Conservation (phyloP, 805 yeast species). For the Wickerhamiella siamensis region DNA sequence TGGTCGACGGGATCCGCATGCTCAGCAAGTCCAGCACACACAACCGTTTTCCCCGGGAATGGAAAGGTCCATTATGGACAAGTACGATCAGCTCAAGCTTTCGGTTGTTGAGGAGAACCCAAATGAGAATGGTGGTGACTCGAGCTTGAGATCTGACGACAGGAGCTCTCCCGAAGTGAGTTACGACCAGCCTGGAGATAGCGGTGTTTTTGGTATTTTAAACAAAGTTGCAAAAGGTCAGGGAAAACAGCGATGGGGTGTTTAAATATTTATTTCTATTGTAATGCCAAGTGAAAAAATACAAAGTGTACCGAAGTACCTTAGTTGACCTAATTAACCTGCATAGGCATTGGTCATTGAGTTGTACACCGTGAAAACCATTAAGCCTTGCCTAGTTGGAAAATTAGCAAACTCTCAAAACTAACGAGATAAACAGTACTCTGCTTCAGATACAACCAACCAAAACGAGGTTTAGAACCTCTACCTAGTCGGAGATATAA, state of each 20-base stretch:
- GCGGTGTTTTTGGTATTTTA: constrained; percentile 64
- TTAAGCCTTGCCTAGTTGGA: no score
- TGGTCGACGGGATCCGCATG: neutral
- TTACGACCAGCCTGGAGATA: constrained; percentile 22
- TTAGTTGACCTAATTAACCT: no score
- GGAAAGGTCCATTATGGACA: constrained; percentile 24
- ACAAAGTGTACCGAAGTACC: no score
- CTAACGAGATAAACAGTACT: no score
- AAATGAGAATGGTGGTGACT: constrained; percentile 4
- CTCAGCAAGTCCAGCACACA: neutral
- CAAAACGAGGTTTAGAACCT: no score
- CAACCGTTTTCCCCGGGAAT: constrained; percentile 5
- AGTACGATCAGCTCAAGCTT: constrained; percentile 16
- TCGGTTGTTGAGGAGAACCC: constrained; percentile 12
- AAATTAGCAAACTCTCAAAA: no score
- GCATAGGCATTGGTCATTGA: no score
- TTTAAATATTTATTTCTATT: neutral
- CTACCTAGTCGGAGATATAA: no score
- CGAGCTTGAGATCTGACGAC: constrained; percentile 6
- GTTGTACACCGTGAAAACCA: no score
- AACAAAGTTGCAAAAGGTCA: constrained; percentile 56
- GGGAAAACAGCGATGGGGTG: neutral
- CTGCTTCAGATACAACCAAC: no score
- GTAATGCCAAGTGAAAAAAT: no score
- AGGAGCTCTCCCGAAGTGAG: constrained; percentile 28